Base-by-base conservation (phyloP, 2,329 filamentous ascomycete species). In the Nemania serpens region DNA sequence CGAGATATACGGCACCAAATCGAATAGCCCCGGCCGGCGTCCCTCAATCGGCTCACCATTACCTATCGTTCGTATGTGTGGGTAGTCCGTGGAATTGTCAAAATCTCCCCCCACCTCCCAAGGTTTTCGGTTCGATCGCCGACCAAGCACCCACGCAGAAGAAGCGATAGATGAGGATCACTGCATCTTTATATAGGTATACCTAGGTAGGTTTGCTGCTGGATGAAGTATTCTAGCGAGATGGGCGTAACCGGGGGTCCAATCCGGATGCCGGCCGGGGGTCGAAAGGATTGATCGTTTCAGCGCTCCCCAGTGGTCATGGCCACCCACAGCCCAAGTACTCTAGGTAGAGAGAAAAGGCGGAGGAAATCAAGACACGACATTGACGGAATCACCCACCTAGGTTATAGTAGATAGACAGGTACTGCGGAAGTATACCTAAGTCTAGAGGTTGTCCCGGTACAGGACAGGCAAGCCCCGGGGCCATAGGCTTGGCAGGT, bases 401-500 rank as follows among this genome's bases (percentile, higher is more conserved):
- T 29, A 7, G 25, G 25, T 29, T 3, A 7, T 10, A n/a, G 36
- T 12, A 39, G 36, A 39, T 39, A 10, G 25, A 7, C 25, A 39
- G 4, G 36, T 12, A 3, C 15, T 4, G 36, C 15, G 36, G 11
- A 39, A 10, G 36, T 39, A 39, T 10, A n/a, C n/a, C n/a, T n/a
- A n/a, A 39, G 11, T 39, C 39, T 5, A 18, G 3, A 42, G 15
- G 3, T 5, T 42, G 15, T 18, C 15, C 57, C 49, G 50, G 50
- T 54, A 55, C 33, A 56, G 34, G 41, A 55, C 42, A 25, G 36
- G 29, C 43, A 52, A 46, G 57, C 34, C 46, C 56, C 53, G 57
- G n/a, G 41, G 49, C 54, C 33, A 60, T 37, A 54, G 47, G 49
- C 61, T 63, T 61, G 58, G 61, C 61, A 57, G 49, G 18, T 47